These are phyloP conservation scores for Chrysoporthe austroafricana DNA, from an alignment of 2,329 filamentous ascomycete species.

Conservation along the genomic window DNA sequence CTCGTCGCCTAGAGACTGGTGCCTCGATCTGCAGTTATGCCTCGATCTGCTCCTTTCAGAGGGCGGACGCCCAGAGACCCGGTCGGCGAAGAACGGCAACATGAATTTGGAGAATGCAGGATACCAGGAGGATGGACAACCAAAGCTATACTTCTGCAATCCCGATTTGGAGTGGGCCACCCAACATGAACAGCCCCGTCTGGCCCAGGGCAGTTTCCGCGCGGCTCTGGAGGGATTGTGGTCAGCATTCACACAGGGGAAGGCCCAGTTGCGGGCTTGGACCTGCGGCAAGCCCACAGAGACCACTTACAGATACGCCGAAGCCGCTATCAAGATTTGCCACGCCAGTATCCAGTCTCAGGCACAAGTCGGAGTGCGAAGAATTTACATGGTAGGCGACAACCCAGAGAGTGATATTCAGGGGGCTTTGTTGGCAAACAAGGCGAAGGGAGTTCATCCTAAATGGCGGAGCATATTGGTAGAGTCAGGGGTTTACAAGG, in stretches of 20 bases:
- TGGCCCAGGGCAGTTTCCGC: slow-evolving; percentile 72
- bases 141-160: slow-evolving; percentile 70
- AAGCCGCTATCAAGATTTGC: slow-evolving; percentile 53
- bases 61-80: slow-evolving; percentile 65
- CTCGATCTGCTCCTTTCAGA: slow-evolving; percentile 40
- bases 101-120: slow-evolving; percentile 36
- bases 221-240: slow-evolving; percentile 68
- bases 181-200: slow-evolving; percentile 65
- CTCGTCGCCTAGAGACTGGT: slow-evolving; percentile 42
- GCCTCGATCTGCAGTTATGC: slow-evolving; percentile 40
- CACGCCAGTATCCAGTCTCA: slow-evolving; percentile 28
- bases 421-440: slow-evolving; percentile 51
- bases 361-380: slow-evolving; percentile 38
- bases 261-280: slow-evolving; percentile 53
- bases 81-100: slow-evolving; percentile 62
- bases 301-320: slow-evolving; percentile 69
- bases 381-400: slow-evolving; percentile 76
- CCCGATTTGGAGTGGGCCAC: slow-evolving; percentile 73
- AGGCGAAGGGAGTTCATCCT: slow-evolving; percentile 44
- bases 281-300: slow-evolving; percentile 69
- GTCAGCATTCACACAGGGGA: slow-evolving; percentile 48
- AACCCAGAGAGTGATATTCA: slow-evolving; percentile 70
- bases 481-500: slow-evolving; percentile 67
- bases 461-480: slow-evolving; percentile 70
- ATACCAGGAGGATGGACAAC: slow-evolving; percentile 62